phyloP scores from a whole-genome alignment of 306 rosid genomes.

The Vigna reflexopilosa region DNA sequence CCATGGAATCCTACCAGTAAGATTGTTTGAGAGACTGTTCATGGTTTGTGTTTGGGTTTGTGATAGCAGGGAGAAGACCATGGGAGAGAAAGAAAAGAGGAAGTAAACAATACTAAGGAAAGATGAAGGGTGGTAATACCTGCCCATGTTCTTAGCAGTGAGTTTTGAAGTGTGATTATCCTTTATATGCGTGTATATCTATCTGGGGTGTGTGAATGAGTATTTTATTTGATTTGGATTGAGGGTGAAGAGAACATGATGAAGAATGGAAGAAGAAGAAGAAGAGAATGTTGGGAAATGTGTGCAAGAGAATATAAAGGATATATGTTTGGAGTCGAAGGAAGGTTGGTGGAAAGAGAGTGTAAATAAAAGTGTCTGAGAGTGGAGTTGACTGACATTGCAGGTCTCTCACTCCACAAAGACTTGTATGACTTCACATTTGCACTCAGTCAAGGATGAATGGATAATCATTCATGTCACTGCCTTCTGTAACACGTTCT shows the following conservation, averaged over 20 bases:
- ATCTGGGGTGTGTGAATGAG: not conserved
- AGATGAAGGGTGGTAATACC: slow-evolving; percentile 44
- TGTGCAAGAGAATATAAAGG: slow-evolving; percentile 1
- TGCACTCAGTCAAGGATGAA: not conserved
- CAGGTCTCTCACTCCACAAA: slow-evolving; percentile 12
- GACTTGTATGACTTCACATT: not conserved
- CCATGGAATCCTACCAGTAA: slow-evolving; percentile 45
- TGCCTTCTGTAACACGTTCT: not conserved
- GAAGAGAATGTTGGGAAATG: slow-evolving; percentile 25
- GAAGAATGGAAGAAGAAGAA: not conserved
- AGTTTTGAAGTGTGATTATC: slow-evolving; percentile 1
- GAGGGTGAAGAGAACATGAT: slow-evolving; percentile 35
- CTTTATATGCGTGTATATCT: not conserved
- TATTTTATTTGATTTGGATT: slow-evolving; percentile 6
- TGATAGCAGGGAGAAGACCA: slow-evolving; percentile 60
- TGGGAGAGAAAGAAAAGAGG: slow-evolving; percentile 48
- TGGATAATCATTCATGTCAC: not conserved
- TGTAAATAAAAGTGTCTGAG: not conserved
- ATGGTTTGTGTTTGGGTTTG: slow-evolving; percentile 56
- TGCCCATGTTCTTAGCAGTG: slow-evolving; percentile 49
- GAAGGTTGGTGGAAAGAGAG: slow-evolving; percentile 28
- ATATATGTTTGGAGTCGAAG: not conserved
- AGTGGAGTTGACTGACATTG: slow-evolving; percentile 51
- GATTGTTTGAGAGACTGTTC: slow-evolving; percentile 43
- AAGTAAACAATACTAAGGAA: slow-evolving; percentile 41